phyloP scores from a whole-genome alignment of 345 rosid genomes.

The Boechera divaricarpa region DNA sequence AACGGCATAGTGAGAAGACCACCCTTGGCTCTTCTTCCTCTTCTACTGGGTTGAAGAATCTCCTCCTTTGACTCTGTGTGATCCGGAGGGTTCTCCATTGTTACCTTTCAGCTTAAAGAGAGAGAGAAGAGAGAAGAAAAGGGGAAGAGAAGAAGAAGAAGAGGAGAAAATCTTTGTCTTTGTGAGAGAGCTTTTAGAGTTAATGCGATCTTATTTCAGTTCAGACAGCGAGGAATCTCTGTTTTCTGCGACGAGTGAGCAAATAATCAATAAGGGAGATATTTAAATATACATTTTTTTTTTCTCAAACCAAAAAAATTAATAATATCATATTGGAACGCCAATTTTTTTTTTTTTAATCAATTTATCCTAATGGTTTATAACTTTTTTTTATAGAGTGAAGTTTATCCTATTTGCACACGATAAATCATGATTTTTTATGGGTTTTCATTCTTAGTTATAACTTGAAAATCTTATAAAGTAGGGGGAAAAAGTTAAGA shows the following conservation, averaged over 20 bases:
- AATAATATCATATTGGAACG: conserved; percentile 1
- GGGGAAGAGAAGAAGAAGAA: not conserved
- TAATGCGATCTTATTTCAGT: conserved; percentile 42
- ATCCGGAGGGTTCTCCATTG: conserved; percentile 54
- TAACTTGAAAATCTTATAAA: not conserved
- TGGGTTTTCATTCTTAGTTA: conserved; percentile 6
- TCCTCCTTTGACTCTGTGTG: conserved; percentile 43
- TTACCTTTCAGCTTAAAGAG: conserved; percentile 4
- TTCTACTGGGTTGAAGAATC: conserved; percentile 37
- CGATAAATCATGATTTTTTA: not conserved
- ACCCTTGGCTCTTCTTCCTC: conserved; percentile 55
- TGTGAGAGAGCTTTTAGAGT: conserved; percentile 32
- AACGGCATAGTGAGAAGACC: conserved; percentile 81
- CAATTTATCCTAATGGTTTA: conserved; percentile 1
- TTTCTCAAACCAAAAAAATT: conserved; percentile 13
- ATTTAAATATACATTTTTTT: conserved; percentile 17
- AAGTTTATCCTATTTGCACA: not conserved
- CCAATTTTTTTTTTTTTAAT: not conserved
- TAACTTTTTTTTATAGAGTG: not conserved
- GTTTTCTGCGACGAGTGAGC: conserved; percentile 48
- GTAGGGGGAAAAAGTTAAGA: not conserved
- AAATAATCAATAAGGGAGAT: conserved; percentile 35
- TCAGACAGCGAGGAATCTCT: conserved; percentile 55
- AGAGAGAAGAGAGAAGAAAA: not conserved
- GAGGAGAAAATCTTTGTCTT: conserved; percentile 45